phyloP scores from a whole-genome alignment of 2,329 filamentous ascomycete genomes.

The Colletotrichum liriopes region DNA sequence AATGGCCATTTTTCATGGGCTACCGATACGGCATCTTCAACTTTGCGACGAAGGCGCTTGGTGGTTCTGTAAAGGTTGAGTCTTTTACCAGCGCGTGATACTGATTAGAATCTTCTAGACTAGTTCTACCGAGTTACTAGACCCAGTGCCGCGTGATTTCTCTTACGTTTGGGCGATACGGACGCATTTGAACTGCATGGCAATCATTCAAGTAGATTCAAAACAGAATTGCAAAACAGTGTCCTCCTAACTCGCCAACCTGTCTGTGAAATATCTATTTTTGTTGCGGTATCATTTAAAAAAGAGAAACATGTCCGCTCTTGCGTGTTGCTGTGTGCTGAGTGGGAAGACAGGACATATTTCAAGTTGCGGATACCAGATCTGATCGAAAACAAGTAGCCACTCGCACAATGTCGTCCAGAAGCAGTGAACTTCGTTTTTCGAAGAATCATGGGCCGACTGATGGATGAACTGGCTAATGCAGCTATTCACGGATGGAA shows the following conservation, averaged over 20 bases:
- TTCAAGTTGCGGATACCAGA: too few relatives aligned
- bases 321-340: too few relatives aligned
- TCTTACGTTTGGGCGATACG: neutral
- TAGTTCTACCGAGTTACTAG: neutral
- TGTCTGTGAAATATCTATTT: neutral
- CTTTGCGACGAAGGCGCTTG: slow-evolving; percentile 57
- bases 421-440: too few relatives aligned
- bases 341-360: too few relatives aligned
- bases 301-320: too few relatives aligned
- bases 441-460: too few relatives aligned
- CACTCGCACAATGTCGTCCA: too few relatives aligned
- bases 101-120: slow-evolving; percentile 9
- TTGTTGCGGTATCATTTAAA: neutral
- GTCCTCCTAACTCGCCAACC: neutral
- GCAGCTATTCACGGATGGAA: too few relatives aligned
- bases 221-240: neutral
- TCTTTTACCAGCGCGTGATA: slow-evolving; percentile 13
- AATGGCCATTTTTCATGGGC: slow-evolving; percentile 63
- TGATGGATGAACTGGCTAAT: too few relatives aligned
- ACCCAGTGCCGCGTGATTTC: neutral
- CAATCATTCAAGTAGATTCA: neutral
- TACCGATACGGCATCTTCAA: slow-evolving; percentile 67
- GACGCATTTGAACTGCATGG: neutral
- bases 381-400: too few relatives aligned
- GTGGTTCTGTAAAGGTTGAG: slow-evolving; percentile 40